phyloP scores from a whole-genome alignment of 768 basidiomycete species.

The Hericium erinaceus region DNA sequence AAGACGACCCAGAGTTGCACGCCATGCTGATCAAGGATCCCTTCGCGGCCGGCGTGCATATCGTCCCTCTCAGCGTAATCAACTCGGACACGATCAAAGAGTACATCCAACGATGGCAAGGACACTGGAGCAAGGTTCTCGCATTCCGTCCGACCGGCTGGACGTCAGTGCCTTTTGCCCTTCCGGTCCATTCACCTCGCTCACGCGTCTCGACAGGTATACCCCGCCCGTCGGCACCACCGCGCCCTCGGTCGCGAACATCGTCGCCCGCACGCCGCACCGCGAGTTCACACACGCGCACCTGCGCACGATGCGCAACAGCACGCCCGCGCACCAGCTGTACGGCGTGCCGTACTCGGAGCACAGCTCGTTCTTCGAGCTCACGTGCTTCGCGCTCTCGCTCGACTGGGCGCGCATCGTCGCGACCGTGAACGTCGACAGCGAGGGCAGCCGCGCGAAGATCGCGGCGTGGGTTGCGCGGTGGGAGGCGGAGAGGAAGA shows the following conservation, averaged over 20 bases:
- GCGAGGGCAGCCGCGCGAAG: conserved; percentile 61
- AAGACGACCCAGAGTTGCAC: conserved; percentile 78
- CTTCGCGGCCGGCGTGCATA: conserved; percentile 67
- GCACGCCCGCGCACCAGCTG: conserved; percentile 58
- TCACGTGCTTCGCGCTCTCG: conserved; percentile 91
- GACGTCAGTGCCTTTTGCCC: conserved; percentile 53
- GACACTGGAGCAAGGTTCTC: conserved; percentile 59
- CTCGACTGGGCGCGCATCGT: conserved; percentile 84
- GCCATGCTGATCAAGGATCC: conserved; percentile 71
- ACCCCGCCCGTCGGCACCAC: conserved; percentile 54
- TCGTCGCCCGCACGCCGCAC: conserved; percentile 60
- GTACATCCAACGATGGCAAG: conserved; percentile 70
- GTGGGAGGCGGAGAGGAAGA: conserved; percentile 79
- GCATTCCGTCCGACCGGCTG: conserved; percentile 94
- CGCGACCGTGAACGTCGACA: conserved; percentile 88
- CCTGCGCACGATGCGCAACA: conserved; percentile 61
- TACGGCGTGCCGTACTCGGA: conserved; percentile 91
- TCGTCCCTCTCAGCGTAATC: conserved; percentile 72
- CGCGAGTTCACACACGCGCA: conserved; percentile 61
- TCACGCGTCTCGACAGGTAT: conserved; percentile 34
- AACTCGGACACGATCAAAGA: conserved; percentile 65
- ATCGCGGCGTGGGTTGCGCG: conserved; percentile 85
- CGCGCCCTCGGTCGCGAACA: conserved; percentile 52
- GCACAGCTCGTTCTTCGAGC: conserved; percentile 91
- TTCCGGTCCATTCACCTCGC: background rate